A percentile compares a stretch with the other conserved stretches of the same genome.
phyloP scores from a whole-genome alignment of 1,284 basidiomycete species.

The Ceratobasidium sp. region DNA sequence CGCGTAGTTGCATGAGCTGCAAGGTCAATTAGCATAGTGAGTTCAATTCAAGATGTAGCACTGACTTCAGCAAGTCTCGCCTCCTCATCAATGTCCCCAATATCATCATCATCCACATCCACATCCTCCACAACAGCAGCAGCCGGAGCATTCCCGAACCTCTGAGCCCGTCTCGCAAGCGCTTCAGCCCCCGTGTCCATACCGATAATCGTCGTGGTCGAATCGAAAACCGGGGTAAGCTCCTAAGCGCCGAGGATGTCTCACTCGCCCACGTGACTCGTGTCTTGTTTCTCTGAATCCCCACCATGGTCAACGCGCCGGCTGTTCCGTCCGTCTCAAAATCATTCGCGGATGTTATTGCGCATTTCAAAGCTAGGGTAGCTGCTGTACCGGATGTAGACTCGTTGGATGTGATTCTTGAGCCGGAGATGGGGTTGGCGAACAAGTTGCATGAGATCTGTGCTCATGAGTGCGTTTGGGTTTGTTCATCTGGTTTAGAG shows the following conservation, averaged over 20 bases:
- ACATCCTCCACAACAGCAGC: background rate
- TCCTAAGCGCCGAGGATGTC: too few relatives aligned
- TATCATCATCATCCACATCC: background rate
- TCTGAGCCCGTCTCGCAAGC: conserved; percentile 33
- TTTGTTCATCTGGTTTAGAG: background rate
- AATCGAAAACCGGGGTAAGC: too few relatives aligned
- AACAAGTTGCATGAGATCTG: conserved; percentile 75
- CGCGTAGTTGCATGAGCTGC: conserved; percentile 35
- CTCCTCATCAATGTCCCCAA: conserved; percentile 30
- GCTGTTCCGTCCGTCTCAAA: conserved; percentile 28
- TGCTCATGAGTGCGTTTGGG: conserved; percentile 69
- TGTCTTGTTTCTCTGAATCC: background rate
- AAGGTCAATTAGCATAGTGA: background rate
- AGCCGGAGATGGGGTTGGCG: conserved; percentile 77
- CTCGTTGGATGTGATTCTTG: conserved; percentile 67
- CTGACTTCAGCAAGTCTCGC: conserved; percentile 22
- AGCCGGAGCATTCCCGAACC: conserved; percentile 29
- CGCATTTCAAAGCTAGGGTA: conserved; percentile 23
- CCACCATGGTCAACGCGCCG: conserved; percentile 14
- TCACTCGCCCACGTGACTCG: background rate
- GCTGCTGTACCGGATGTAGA: background rate
- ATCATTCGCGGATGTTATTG: conserved; percentile 41
- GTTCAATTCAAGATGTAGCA: background rate
- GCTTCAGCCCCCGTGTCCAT: conserved; percentile 39
- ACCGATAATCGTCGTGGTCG: background rate